Conservation (phyloP, 371 early-diverging fungal genomes). For the Mortierella sp. region DNA sequence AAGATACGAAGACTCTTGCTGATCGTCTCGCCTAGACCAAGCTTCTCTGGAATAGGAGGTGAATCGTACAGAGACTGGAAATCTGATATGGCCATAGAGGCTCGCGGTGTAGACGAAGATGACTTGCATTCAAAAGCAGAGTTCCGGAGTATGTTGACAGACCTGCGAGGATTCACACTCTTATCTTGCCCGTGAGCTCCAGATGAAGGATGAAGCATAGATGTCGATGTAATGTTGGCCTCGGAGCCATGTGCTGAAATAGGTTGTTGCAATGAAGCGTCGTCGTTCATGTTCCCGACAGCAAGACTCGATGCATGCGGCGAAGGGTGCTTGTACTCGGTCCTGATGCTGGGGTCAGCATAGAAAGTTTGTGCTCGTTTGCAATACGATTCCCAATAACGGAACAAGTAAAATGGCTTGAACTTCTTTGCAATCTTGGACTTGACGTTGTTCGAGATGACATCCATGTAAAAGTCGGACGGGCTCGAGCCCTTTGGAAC, state of each 20-base stretch:
- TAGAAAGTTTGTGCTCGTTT: conserved; percentile 44
- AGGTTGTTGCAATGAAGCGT: conserved; percentile 1
- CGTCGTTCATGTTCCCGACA: conserved; percentile 18
- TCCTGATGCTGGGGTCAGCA: conserved; percentile 86
- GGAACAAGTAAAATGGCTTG: conserved; percentile 44
- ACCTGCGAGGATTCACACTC: conserved; percentile 19
- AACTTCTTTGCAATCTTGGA: conserved; percentile 50
- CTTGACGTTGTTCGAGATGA: conserved; percentile 59
- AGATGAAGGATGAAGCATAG: conserved; percentile 30
- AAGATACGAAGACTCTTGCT: conserved; percentile 24
- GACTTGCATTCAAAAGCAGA: conserved; percentile 2
- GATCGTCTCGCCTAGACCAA: conserved; percentile 23
- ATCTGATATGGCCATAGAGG: conserved; percentile 42
- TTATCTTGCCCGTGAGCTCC: conserved; percentile 12
- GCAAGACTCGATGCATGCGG: conserved; percentile 63
- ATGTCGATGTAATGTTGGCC: background rate
- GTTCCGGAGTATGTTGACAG: conserved; percentile 25
- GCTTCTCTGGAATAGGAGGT: conserved; percentile 35
- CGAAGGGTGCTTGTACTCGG: conserved; percentile 63
- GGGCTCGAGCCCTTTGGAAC: conserved; percentile 64
- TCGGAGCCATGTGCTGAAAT: background rate
- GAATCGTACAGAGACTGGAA: conserved; percentile 37
- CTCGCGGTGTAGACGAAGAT: conserved; percentile 23
- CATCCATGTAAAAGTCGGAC: conserved; percentile 72
- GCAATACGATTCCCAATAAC: conserved; percentile 53